Percentiles rank a stretch among this genome's conserved stretches.
phyloP scores from a whole-genome alignment of 2,329 filamentous ascomycete species.

The Cadophora luteo-olivacea region DNA sequence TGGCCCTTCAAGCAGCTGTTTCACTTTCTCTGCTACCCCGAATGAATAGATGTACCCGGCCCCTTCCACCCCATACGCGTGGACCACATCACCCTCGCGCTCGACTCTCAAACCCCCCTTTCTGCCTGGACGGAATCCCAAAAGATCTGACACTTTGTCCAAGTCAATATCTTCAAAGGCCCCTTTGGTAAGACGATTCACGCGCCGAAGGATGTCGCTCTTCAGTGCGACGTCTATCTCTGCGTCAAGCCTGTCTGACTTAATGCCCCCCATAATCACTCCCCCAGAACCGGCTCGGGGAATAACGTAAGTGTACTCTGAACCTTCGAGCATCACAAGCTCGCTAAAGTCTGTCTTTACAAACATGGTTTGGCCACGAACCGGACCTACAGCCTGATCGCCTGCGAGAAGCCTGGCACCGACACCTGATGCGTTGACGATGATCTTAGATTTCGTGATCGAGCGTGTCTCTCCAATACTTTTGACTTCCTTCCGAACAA shows the following conservation, averaged over 20 bases:
- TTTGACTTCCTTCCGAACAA: constrained; percentile 31
- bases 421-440: constrained; percentile 39
- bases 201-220: constrained; percentile 36
- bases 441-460: constrained; percentile 27
- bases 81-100: constrained; percentile 35
- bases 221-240: constrained; percentile 36
- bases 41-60: constrained; percentile 43
- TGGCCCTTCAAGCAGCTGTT: constrained; percentile 24
- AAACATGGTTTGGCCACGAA: constrained; percentile 41
- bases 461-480: constrained; percentile 28
- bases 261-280: constrained; percentile 39
- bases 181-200: constrained; percentile 37
- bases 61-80: constrained; percentile 39
- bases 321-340: constrained; percentile 37
- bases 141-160: constrained; percentile 32
- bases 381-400: constrained; percentile 32
- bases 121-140: constrained; percentile 40
- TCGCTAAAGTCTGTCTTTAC: constrained; percentile 34
- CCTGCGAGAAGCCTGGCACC: constrained; percentile 32
- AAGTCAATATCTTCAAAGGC: constrained; percentile 36
- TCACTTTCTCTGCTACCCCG: constrained; percentile 37
- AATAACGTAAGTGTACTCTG: constrained; percentile 41
- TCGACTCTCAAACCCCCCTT: constrained; percentile 39
- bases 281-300: constrained; percentile 35
- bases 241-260: constrained; percentile 36